Evolutionary conservation across 352 stramenopile genomes (phyloP), one percentile per base, ranked within the genome.

Genomic region (Phytophthora multivora): DNA sequence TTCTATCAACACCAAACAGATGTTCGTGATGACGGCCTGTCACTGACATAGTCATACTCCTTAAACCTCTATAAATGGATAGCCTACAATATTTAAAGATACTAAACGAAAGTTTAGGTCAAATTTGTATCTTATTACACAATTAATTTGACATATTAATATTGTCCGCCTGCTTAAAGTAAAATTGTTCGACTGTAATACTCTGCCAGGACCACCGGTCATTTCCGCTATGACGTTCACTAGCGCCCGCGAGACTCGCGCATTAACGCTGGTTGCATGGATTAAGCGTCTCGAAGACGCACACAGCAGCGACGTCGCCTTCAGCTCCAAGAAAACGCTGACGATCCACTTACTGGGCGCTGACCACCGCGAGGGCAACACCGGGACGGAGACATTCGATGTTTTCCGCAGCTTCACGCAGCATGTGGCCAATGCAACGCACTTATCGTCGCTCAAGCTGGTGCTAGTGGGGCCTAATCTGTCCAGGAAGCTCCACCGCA

Each of bases 401-500:
- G 71, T 87, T 46, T 95, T 95, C 51, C 59, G 67, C 28, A 16
- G 43, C 35, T 83, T 95, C 47, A 72, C 75, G 36, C 42, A 73
- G 23, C 69, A 63, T 16, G 41, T 88, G 26, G 77, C 77, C 8
- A 53, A 58, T n/a, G 58, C 75, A 36, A 71, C 43, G 33, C 58
- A 60, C 18, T 43, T 86, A 23, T 51, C 54, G 13, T 69, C 62
- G 25, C 70, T 93, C 3, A 69, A 66, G 12, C 57, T 95, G 23
- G 85, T 86, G 60, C 73, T 95, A 19, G 71, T 95, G 23, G 86
- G 86, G 0, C 86, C 84, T 5, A 95, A 95, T 43, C 54, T 95
- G 43, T 72, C 79, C 28, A 70, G 75, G 6, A 69, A 71, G 36
- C 65, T 95, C 25, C 82, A 95, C 46, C 36, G 68, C 33, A 57